Evolutionary conservation across 1,284 basidiomycete species (phyloP), one percentile per base, ranked within the genome.

Genomic region (Mrakiaceae sp.): DNA sequence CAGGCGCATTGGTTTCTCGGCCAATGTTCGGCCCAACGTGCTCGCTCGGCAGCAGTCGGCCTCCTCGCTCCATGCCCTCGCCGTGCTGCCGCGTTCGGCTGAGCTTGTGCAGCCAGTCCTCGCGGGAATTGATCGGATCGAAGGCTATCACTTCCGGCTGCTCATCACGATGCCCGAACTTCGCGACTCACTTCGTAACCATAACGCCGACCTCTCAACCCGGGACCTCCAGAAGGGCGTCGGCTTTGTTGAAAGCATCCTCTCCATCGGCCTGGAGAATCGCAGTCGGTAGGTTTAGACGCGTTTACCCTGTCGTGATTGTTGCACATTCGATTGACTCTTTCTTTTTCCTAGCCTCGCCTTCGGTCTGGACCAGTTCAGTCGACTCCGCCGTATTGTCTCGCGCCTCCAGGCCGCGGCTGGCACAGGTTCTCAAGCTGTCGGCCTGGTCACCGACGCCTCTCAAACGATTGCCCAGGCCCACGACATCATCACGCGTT

Each of bases 171-270:
- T 98, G 64, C 86, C 88, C 4, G 79, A 80, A 10, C 78, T 98
- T 53, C 81, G 90, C 53, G 77, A 78, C 6, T 80, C 83, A 0
- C 77, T 92, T 61, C 79, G 82, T 8, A 76, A 80, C 46, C 94
- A 97, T 74, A 87, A 90, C 72, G 75, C 81, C 0, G 95, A 98
- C 72, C 74, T 98, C 53, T 81, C 83, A 7, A 90, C 90, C 10
- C 84, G 87, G 6, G 94, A 98, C 68, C 78, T 98, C 11, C 86
- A 86, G 71, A 82, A 90, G 64, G 91, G 87, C 5, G 76, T 90
- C 39, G 85, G 83, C 68, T 83, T 89, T 64, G 80, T 91, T 7
- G 93, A 98, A 76, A 91, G 87, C 58, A 81, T 84, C 2, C 85
- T 87, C 74, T 80, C 81, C 3, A 76, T 84, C 49, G 85, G 86